phyloP scores from a whole-genome alignment of 495 filamentous ascomycete genomes.

The Cercophora sp. region DNA sequence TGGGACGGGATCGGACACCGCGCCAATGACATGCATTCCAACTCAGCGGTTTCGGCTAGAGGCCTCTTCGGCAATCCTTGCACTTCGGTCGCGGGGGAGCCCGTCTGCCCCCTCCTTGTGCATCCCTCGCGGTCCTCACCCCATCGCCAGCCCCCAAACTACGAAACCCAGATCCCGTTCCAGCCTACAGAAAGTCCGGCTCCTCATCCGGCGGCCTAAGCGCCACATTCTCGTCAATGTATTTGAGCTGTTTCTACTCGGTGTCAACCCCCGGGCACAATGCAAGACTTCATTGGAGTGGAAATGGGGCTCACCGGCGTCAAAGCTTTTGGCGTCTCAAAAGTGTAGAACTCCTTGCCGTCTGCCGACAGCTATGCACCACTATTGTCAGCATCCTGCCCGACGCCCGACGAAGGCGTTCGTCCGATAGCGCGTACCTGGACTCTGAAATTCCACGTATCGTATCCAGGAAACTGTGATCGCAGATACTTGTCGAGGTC shows the following conservation, averaged over 20 bases:
- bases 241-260: not conserved
- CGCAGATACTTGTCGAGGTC: too few species aligned
- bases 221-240: not conserved
- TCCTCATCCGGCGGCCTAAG: not conserved
- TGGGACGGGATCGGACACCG: not conserved
- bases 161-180: too few species aligned
- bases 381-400: not conserved
- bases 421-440: too few species aligned
- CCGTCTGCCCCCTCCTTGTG: not conserved
- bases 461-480: too few species aligned
- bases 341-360: slow-evolving; percentile 1
- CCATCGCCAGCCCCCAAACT: too few species aligned
- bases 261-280: not conserved
- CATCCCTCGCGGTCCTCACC: not conserved
- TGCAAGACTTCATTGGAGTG: not conserved
- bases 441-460: too few species aligned
- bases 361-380: not conserved
- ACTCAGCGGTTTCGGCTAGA: too few species aligned
- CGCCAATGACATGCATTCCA: not conserved
- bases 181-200: not conserved
- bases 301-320: not conserved
- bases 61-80: too few species aligned
- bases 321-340: not conserved
- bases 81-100: too few species aligned
- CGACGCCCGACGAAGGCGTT: too few species aligned